Conservation (phyloP, 805 yeast species). For the Wickerhamomyces sydowiorum region DNA sequence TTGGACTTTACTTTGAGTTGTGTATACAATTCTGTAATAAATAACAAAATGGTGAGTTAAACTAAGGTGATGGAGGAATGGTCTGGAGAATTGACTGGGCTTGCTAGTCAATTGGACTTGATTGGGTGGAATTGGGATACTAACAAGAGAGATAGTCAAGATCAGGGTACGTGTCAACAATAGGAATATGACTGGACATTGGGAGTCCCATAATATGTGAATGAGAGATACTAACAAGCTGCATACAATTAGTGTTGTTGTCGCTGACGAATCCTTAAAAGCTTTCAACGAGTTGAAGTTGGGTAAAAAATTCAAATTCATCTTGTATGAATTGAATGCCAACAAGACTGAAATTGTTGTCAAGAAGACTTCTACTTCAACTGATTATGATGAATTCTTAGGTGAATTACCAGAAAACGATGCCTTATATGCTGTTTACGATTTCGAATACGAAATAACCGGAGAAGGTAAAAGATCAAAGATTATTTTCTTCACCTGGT, state of each 20-base stretch:
- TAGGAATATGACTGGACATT: too few relatives aligned
- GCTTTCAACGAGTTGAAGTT: conserved; percentile 96
- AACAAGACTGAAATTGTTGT: conserved; percentile 88
- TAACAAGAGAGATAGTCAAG: conserved; percentile 14
- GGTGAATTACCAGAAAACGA: conserved; percentile 92
- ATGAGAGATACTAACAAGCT: background rate
- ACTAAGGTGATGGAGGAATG: background rate
- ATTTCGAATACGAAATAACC: conserved; percentile 89
- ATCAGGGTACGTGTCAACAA: conserved; percentile 14
- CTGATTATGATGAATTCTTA: conserved; percentile 79
- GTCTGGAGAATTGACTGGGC: background rate
- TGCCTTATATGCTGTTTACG: conserved; percentile 94
- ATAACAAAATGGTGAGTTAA: background rate
- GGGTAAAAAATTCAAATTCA: conserved; percentile 82
- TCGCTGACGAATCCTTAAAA: conserved; percentile 83
- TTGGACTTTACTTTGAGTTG: too few relatives aligned
- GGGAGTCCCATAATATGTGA: background rate
- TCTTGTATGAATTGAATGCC: conserved; percentile 77
- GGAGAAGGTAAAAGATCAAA: conserved; percentile 91
- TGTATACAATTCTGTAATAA: too few relatives aligned
- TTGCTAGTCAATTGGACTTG: background rate
- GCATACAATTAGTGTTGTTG: conserved; percentile 71
- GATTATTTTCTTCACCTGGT: conserved; percentile 77
- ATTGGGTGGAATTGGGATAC: background rate
- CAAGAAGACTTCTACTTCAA: conserved; percentile 70